Conservation (phyloP, 1,284 basidiomycete species). For the Neotropicomus parvogracilis region DNA sequence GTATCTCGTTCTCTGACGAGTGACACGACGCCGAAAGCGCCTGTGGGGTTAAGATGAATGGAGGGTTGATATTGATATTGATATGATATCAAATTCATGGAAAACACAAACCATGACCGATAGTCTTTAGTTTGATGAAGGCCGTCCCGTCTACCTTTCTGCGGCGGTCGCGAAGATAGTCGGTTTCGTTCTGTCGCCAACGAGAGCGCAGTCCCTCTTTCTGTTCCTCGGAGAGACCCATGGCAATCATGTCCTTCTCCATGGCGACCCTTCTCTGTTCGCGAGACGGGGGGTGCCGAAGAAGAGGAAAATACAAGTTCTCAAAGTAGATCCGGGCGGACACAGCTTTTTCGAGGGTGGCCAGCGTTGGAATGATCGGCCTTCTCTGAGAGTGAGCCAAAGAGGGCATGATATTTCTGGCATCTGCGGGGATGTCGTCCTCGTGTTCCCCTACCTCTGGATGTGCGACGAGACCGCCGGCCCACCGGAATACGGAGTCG, state of each 20-base stretch:
- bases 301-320: conserved; percentile 90
- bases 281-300: conserved; percentile 79
- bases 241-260: conserved; percentile 80
- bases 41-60: conserved; percentile 41
- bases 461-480: conserved; percentile 56
- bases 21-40: conserved; percentile 94
- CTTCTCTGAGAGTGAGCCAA: conserved; percentile 36
- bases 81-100: conserved; percentile 25
- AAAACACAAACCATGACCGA: conserved; percentile 77
- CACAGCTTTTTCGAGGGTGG: conserved; percentile 90
- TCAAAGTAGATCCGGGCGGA: conserved; percentile 94
- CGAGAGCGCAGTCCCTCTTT: conserved; percentile 71
- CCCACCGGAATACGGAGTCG: conserved; percentile 60
- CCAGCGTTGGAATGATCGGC: conserved; percentile 76
- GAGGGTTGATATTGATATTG: conserved; percentile 20
- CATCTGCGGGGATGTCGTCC: conserved; percentile 37
- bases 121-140: conserved; percentile 90
- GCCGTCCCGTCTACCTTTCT: conserved; percentile 79
- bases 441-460: conserved; percentile 59
- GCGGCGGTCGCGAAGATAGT: conserved; percentile 81
- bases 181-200: conserved; percentile 86
- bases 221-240: conserved; percentile 67
- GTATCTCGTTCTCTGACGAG: conserved; percentile 81
- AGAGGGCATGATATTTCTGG: conserved; percentile 17
- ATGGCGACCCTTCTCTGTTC: conserved; percentile 82